Evolutionary conservation across 169 alveolate genomes (phyloP), one percentile per base, ranked within the genome.

Genomic region (Babesia bigemina): DNA sequence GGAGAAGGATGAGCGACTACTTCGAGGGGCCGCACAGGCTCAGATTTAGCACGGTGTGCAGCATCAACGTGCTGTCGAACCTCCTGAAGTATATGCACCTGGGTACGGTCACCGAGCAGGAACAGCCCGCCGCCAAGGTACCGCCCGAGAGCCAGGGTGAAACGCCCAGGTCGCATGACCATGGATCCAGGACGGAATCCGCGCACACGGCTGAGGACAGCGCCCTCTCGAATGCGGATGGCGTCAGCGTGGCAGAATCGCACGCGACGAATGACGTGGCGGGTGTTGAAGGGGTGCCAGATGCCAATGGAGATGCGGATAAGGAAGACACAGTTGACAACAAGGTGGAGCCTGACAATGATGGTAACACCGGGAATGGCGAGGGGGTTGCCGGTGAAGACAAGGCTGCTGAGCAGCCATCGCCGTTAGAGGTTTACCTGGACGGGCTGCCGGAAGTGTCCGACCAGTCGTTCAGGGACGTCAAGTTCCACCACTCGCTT

Each of bases 1-100:
- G 76, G 13, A 1, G 76, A 11, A 49, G 57, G 66, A 33, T 67
- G 36, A 48, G 58, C 44, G 10, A 33, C 29, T 16, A 33, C 42
- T 67, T 36, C 22, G 57, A 67, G 65, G 76, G 76, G 17, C 57
- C 76, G 14, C 56, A 67, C 24, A 67, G 50, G 56, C 65, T 67
- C 14, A 19, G 76, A 29, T 55, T 67, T 52, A 53, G 29, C 65
- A 50, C 53, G 9, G 65, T 67, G n/a, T 67, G 76, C 48, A 67
- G 21, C 52, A 55, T 67, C 22, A n/a, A 13, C 33, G 53, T 26
- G 24, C 29, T 67, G 17, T 33, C 45, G 21, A 29, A 48, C 53
- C 14, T 67, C 17, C 55, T 67, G 66, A 36, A 26, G 55, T 26
- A 53, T 53, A 9, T 67, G 28, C 12, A 13, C 22, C 0, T 39